Evolutionary conservation across 2,329 filamentous ascomycete genomes (phyloP), one percentile per base, ranked within the genome.

Genomic region (Microdochium nivale): DNA sequence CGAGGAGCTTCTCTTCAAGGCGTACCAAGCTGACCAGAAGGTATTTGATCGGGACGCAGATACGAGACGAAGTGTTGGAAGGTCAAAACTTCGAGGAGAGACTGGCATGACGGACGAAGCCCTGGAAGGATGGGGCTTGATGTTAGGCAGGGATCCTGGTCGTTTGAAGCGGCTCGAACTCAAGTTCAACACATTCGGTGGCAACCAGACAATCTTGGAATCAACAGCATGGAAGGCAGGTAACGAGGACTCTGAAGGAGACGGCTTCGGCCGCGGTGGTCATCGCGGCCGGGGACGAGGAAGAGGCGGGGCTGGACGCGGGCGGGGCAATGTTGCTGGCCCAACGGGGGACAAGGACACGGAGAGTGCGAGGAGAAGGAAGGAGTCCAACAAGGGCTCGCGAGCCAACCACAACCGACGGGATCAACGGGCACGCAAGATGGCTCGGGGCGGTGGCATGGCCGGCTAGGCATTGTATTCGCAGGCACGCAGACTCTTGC

Each of bases 21-120:
- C 84, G 0, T 96, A 86, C 67, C 83, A 83, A 59, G 71, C 77
- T 13, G 78, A 80, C 9, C 78, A 84, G 0, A 78, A 75, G 7
- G 62, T 84, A 0, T 96, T 96, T 61, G 79, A 75, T 4, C 80
- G 91, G 19, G 87, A 91, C 54, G 77, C 83, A 1, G 77, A 78
- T 4, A 90, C 87, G 0, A 77, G 90, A 50, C 76, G 87, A 55
- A 76, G 85, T 0, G 75, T 77, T 23, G 71, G 78, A 1, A 78
- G 94, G 37, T 68, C 67, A 7, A 79, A 78, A 32, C 65, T 99
- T 48, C 87, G 84, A 58, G 77, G 79, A 23, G 84, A 90, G 54
- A 95, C 89, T 1, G 86, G 86, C 3, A 89, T 96, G 89, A 90
- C 90, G 0, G 91, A 97, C 59, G 92, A 97, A 68, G 84, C 87